Evolutionary conservation across 2,329 filamentous ascomycete species (phyloP), one percentile per base, ranked within the genome.

Genomic region (Diaporthe longicolla): DNA sequence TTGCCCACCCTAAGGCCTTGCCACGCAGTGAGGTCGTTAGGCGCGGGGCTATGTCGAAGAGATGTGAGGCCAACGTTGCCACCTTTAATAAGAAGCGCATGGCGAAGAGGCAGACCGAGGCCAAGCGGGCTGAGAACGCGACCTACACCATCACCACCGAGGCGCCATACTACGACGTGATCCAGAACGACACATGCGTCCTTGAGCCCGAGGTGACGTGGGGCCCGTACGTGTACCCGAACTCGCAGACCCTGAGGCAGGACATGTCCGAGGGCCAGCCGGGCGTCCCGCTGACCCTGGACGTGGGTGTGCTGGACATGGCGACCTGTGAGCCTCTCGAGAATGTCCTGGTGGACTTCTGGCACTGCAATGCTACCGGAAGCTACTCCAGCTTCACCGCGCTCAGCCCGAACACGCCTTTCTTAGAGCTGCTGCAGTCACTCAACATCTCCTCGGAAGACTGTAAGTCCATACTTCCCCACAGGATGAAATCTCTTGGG

Each of bases 171-270:
- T 74, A 59, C 61, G 70, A 72, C 8, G 63, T 40, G 32, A 54
- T 74, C 50, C 73, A 74, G 73, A 72, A 74, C 55, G 45, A 72
- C n/a, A 74, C 73, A 15, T 72, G 73, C 24, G 70, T 69, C 29
- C 59, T 72, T 9, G 59, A 37, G 26, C 69, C 69, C 19, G 73
- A 72, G 37, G 70, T 72, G 9, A 74, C 73, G 9, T 57, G 50
- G 45, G 73, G 73, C 52, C 69, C 70, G 6, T 72, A 74, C 35
- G 70, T 74, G 3, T 74, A 57, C 24, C 70, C 54, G 9, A 37
- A 50, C 24, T 72, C 73, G 52, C 54, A 74, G 61, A 57, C 29
- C 5, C 17, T 72, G 24, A 55, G 73, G 8, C 73, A 74, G 58
- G 70, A 74, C 19, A 72, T 69, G 54, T 59, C 59, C 10, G 73